These are phyloP conservation scores for Gossypium raimondii DNA, from an alignment of 345 rosid genomes.

Conservation along the genomic window DNA sequence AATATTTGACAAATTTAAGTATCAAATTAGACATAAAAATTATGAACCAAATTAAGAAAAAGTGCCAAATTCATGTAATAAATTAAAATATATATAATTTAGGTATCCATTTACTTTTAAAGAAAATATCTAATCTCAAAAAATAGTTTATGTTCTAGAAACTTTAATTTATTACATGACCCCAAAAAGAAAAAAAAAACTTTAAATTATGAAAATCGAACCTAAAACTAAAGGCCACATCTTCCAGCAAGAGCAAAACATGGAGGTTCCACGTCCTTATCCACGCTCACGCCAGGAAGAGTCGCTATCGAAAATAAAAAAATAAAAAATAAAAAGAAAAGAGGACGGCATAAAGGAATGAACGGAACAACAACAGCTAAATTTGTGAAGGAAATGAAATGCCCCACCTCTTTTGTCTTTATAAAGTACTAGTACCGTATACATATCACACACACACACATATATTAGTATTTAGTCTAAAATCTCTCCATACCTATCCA, in stretches of 20 bases:
- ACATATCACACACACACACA: neutral
- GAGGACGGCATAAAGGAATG: neutral
- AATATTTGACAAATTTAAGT: too few species aligned
- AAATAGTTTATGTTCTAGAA: neutral
- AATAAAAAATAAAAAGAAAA: too few species aligned
- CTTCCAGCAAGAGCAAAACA: neutral
- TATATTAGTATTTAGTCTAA: too few species aligned
- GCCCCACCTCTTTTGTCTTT: neutral
- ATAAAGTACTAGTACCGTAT: neutral
- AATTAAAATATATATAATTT: too few species aligned
- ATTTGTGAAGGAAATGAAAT: neutral
- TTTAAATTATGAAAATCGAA: neutral
- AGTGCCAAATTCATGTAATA: too few species aligned
- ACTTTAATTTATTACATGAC: neutral
- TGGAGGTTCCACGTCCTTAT: neutral
- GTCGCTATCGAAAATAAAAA: neutral
- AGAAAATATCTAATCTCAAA: too few species aligned
- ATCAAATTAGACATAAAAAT: too few species aligned
- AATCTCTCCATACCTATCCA: too few species aligned
- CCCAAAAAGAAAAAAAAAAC: too few species aligned
- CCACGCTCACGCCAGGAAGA: neutral
- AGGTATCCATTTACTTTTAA: too few species aligned
- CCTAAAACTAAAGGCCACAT: neutral
- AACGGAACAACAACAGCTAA: neutral
- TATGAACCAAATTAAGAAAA: too few species aligned